These are phyloP conservation scores for Chamaecrista fasciculata DNA, from an alignment of 306 rosid species.

Conservation along the genomic window DNA sequence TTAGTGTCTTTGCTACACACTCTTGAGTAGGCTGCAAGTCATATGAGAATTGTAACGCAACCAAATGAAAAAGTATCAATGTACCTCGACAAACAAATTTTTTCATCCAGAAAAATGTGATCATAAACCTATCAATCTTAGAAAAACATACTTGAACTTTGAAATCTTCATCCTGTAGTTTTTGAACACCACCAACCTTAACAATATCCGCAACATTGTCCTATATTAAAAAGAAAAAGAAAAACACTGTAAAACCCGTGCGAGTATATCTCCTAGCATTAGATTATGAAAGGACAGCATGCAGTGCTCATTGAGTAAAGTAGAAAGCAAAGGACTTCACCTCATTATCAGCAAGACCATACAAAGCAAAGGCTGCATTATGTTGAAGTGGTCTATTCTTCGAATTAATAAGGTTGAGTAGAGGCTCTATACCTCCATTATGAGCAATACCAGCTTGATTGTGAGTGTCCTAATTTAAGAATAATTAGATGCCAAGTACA, in stretches of 20 bases:
- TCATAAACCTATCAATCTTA: neutral
- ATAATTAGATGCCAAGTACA: neutral
- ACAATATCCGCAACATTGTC: slow-evolving; percentile 78
- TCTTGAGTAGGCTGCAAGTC: slow-evolving; percentile 75
- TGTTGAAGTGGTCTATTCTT: slow-evolving; percentile 51
- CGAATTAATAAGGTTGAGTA: slow-evolving; percentile 55
- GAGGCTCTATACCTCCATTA: slow-evolving; percentile 75
- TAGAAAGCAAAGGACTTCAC: slow-evolving; percentile 41
- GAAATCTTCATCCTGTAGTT: slow-evolving; percentile 72
- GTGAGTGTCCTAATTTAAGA: slow-evolving; percentile 62
- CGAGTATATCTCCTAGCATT: slow-evolving; percentile 12
- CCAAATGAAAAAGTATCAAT: neutral
- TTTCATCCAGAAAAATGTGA: neutral
- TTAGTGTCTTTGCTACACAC: slow-evolving; percentile 78
- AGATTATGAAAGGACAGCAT: slow-evolving; percentile 17
- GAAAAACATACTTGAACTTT: slow-evolving; percentile 60
- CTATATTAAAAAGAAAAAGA: slow-evolving; percentile 35
- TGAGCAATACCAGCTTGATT: slow-evolving; percentile 95
- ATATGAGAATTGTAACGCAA: slow-evolving; percentile 17
- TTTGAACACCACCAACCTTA: slow-evolving; percentile 80
- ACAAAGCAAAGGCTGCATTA: slow-evolving; percentile 58
- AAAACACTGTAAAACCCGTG: slow-evolving; percentile 33
- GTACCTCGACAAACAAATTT: neutral
- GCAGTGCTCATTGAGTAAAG: slow-evolving; percentile 10
- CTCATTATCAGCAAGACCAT: slow-evolving; percentile 90